Conservation (phyloP, 2,329 filamentous ascomycete species). For the Fusarium sp. region DNA sequence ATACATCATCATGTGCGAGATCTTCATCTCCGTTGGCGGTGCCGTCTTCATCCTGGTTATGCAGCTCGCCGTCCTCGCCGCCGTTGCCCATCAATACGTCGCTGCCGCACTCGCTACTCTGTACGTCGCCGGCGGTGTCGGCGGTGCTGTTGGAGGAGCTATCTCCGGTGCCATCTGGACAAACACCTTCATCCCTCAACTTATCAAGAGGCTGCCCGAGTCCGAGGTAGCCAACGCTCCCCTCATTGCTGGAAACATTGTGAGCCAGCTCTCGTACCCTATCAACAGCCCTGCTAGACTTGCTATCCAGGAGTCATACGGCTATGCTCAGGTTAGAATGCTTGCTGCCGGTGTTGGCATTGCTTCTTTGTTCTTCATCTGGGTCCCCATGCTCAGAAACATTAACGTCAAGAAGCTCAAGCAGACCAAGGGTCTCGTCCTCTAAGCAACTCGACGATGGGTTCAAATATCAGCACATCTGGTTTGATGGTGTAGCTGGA, state of each 20-base stretch:
- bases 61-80: slow-evolving; percentile 68
- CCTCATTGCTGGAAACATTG: slow-evolving; percentile 55
- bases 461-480: background rate
- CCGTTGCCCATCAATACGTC: slow-evolving; percentile 64
- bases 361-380: slow-evolving; percentile 44
- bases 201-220: slow-evolving; percentile 54
- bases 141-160: slow-evolving; percentile 58
- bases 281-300: slow-evolving; percentile 54
- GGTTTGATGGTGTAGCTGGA: background rate
- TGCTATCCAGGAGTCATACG: slow-evolving; percentile 60
- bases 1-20: slow-evolving; percentile 64
- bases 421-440: slow-evolving; percentile 48
- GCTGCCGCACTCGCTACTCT: slow-evolving; percentile 61
- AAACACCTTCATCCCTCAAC: slow-evolving; percentile 52
- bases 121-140: slow-evolving; percentile 57
- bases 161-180: slow-evolving; percentile 58
- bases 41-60: slow-evolving; percentile 65
- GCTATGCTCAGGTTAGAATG: slow-evolving; percentile 57
- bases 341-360: slow-evolving; percentile 51
- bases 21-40: slow-evolving; percentile 64
- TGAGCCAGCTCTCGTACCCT: slow-evolving; percentile 52
- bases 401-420: slow-evolving; percentile 46
- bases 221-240: slow-evolving; percentile 49
- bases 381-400: slow-evolving; percentile 48
- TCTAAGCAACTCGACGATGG: slow-evolving; percentile 23